Conservation (phyloP, 1,284 basidiomycete genomes). For the Takashimella tepidaria region DNA sequence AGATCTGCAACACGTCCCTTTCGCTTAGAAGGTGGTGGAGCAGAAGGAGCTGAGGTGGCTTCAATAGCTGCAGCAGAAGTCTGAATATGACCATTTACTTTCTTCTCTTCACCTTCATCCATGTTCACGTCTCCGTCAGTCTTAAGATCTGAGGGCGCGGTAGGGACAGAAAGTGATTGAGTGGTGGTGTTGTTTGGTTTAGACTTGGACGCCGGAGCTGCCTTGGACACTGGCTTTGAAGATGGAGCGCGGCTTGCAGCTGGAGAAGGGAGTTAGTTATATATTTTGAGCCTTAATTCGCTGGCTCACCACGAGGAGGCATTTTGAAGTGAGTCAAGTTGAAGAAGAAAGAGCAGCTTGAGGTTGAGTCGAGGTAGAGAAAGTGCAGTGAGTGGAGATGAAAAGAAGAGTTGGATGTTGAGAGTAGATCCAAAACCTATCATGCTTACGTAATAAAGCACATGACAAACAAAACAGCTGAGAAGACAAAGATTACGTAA, state of each 20-base stretch:
- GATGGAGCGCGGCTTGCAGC: background rate
- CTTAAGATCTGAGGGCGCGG: background rate
- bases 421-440: too few species aligned
- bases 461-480: too few species aligned
- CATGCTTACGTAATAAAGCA: too few species aligned
- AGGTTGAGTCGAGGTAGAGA: too few species aligned
- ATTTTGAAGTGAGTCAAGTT: constrained; percentile 7
- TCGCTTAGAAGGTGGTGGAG: constrained; percentile 12
- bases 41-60: background rate
- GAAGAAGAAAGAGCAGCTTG: background rate
- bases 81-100: background rate
- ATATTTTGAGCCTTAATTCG: too few species aligned
- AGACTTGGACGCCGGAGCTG: constrained; percentile 4
- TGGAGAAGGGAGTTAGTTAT: too few species aligned
- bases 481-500: too few species aligned
- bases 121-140: background rate
- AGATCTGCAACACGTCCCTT: constrained; percentile 23
- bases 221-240: constrained; percentile 6
- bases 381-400: too few species aligned
- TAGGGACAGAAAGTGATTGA: background rate
- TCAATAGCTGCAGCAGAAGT: too few species aligned
- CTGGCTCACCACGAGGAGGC: constrained; percentile 24
- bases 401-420: too few species aligned
- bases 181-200: background rate
- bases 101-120: background rate